Evolutionary conservation across 1,284 basidiomycete genomes (phyloP), one percentile per base, ranked within the genome.

Genomic region (Cutaneotrichosporon dermatis): DNA sequence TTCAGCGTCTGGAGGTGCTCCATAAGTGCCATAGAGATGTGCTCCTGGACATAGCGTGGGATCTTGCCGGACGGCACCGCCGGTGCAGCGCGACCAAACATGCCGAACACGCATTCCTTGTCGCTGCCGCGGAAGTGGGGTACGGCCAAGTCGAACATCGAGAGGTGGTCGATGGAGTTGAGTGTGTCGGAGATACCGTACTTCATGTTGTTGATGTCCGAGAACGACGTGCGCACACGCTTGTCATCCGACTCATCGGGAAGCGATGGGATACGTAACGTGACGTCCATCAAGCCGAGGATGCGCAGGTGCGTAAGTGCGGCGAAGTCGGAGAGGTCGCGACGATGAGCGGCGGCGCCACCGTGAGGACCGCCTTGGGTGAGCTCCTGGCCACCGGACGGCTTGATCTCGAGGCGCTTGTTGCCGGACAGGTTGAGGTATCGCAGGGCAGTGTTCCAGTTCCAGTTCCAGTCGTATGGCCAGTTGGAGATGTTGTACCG

Each of bases 381-480:
- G 66, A 79, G 73, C 46, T 80, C 79, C 61, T 79, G 80, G 55
- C 76, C 77, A 59, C 73, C 75, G 52, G 83, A 84, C 3, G 87
- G 87, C 77, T 89, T 89, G 80, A 92, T 90, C 79, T 89, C 88
- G n/a, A 92, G 82, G 48, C 88, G 84, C 78, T 90, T 90, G 80
- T 92, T 92, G 12, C 90, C 90, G 0, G 90, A 92, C 54, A 92
- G 71, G 72, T 92, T 92, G 66, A 92, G 87, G 77, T 97, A 98
- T 57, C 87, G 88, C 61, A 99, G 83, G 66, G 90, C 89, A 63
- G 87, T 86, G 76, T 98, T 99, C 82, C 93, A 96, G 76, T 98
- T 98, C 96, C 96, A 99, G 77, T 99, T 99, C 95, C 95, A 99
- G 79, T 99, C 96, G 78, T 95, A 99, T 72, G 95, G 91, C 88